Evolutionary conservation across 1,139 yeast genomes (phyloP), one percentile per base, ranked within the genome.

Genomic region (Diutina pseudorugosa): DNA sequence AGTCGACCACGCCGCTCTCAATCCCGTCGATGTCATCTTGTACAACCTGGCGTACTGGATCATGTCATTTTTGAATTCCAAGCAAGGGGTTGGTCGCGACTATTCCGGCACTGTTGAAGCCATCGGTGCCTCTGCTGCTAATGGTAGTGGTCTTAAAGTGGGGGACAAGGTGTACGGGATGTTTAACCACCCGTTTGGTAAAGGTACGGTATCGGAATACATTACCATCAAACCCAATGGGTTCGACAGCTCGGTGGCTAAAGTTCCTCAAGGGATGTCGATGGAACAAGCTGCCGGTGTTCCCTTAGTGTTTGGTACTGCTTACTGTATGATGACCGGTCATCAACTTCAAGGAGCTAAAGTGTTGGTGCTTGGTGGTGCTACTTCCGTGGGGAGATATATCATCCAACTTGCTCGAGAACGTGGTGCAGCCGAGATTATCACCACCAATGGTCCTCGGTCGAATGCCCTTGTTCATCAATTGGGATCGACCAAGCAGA

Each of bases 101-200:
- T 86, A 77, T 60, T 66, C 85, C 12, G 96, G 96, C 41, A 69
- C 70, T 1, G 72, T 87, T 41, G 75, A 75, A 1, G 73, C 79
- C 41, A 79, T 83, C 51, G 94, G 95, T 9, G 63, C 65, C 0
- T 62, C 65, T 5, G 65, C 76, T 11, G 60, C 61, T 2, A 56
- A 57, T 4, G 60, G 60, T 21, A 58, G 61, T 2, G 62, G 66
- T 12, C 75, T 77, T 64, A 65, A 69, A 30, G 76, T 67, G 4
- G 93, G 91, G 40, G 93, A 85, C 59, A 72, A 74, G 43, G 84
- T 85, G 1, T 77, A 77, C 60, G 95, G 95, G 9, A 61, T 76
- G 23, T 65, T 70, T 56, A 71, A 72, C 47, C 73, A 76, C 12
- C 65, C 71, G 52, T 43, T 52, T 47, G 74, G 74, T 4, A 63